These are phyloP conservation scores for Scedosporium aurantiacum DNA, from an alignment of 2,329 filamentous ascomycete species.

Conservation along the genomic window DNA sequence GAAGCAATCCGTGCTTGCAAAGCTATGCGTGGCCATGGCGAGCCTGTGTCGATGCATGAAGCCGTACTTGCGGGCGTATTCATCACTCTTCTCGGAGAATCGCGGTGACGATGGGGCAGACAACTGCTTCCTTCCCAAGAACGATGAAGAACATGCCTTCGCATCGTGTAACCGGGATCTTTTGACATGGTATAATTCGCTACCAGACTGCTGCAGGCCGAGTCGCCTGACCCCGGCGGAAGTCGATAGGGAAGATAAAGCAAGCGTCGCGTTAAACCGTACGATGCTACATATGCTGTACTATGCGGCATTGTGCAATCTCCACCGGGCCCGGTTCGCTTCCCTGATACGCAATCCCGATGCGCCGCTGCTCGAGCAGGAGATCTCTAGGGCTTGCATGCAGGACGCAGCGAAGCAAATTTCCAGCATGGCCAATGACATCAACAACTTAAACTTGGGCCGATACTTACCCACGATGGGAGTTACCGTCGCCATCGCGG, in stretches of 20 bases:
- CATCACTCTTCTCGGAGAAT: too few relatives aligned
- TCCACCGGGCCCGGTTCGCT: conserved; percentile 86
- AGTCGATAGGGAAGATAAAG: conserved; percentile 42
- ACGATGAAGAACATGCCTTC: conserved; percentile 68
- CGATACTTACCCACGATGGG: conserved; percentile 78
- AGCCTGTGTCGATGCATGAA: too few relatives aligned
- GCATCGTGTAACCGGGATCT: conserved; percentile 69
- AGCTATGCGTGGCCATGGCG: conserved; percentile 70
- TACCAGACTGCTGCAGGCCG: conserved; percentile 64
- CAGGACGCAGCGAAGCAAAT: conserved; percentile 77
- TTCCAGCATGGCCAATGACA: conserved; percentile 68
- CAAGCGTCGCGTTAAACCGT: conserved; percentile 57
- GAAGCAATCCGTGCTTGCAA: conserved; percentile 67
- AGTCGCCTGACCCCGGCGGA: conserved; percentile 43
- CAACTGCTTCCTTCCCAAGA: conserved; percentile 80
- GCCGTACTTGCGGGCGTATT: too few relatives aligned
- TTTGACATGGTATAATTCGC: conserved; percentile 60
- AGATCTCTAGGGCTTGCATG: conserved; percentile 72
- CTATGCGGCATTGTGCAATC: conserved; percentile 78
- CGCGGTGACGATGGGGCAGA: too few relatives aligned
- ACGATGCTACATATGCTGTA: conserved; percentile 88
- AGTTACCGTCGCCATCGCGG: conserved; percentile 80
- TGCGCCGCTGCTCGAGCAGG: conserved; percentile 59
- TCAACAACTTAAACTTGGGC: conserved; percentile 63
- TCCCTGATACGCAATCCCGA: conserved; percentile 43